Evolutionary conservation across 768 basidiomycete genomes (phyloP).

Genomic region (Suillus spraguei): DNA sequence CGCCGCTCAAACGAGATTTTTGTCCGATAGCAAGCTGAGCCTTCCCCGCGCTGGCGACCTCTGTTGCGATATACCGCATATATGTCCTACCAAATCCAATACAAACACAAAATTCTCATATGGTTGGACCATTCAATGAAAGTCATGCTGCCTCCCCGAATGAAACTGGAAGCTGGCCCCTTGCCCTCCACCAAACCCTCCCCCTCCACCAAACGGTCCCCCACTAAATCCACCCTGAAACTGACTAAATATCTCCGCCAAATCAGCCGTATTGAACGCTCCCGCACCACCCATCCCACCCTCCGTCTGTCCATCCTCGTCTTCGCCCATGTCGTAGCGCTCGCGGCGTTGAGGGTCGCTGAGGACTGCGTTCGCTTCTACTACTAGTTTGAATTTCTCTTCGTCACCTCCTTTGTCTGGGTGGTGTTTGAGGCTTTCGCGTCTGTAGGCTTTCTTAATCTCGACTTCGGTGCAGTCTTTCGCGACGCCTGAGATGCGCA

Average conservation of each 20-base stretch:
- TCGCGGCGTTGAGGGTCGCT: slow-evolving; percentile 73
- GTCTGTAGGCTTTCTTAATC: slow-evolving; percentile 90
- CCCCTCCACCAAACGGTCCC: slow-evolving; percentile 32
- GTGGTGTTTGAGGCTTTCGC: slow-evolving; percentile 83
- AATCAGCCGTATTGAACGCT: slow-evolving; percentile 50
- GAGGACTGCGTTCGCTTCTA: slow-evolving; percentile 80
- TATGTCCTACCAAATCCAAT: neutral
- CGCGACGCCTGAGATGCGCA: slow-evolving; percentile 39
- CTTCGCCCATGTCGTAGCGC: slow-evolving; percentile 82
- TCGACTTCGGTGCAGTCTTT: slow-evolving; percentile 68
- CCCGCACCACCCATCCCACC: slow-evolving; percentile 44
- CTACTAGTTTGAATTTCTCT: slow-evolving; percentile 92
- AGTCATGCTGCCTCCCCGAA: neutral
- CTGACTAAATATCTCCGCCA: slow-evolving; percentile 66
- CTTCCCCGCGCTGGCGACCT: neutral
- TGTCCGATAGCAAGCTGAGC: neutral
- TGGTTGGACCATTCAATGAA: neutral
- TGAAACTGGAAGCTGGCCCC: slow-evolving; percentile 34
- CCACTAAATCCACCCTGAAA: slow-evolving; percentile 46
- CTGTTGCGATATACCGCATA: neutral
- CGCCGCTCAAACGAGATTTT: neutral
- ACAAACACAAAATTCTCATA: neutral
- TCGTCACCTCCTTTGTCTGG: slow-evolving; percentile 95
- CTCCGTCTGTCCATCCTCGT: slow-evolving; percentile 67
- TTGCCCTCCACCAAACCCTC: slow-evolving; percentile 21